Evolutionary conservation across 129 eudicot genomes (phyloP).

Genomic region (Calendula officinalis): DNA sequence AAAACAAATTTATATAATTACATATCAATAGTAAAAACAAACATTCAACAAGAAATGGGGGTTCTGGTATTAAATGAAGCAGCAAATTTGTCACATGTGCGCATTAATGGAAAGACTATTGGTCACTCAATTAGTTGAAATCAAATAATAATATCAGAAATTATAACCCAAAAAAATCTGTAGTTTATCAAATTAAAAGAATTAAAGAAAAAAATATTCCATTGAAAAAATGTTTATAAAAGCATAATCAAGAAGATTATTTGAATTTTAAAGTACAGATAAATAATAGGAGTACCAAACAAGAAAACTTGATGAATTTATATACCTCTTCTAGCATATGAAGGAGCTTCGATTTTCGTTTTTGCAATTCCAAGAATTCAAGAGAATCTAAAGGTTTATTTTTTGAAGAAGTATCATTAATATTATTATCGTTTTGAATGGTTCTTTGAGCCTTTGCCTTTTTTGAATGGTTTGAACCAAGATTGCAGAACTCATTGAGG

Average conservation of each 20-base stretch:
- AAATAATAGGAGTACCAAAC: background rate
- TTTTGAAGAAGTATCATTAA: conserved; percentile 37
- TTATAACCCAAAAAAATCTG: conserved; percentile 9
- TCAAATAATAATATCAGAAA: conserved; percentile 9
- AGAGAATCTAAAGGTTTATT: conserved; percentile 56
- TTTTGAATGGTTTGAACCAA: conserved; percentile 47
- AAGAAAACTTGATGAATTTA: background rate
- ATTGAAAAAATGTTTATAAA: background rate
- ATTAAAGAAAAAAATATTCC: background rate
- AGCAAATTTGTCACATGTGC: conserved; percentile 56
- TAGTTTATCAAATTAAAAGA: conserved; percentile 8
- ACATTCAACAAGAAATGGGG: conserved; percentile 28
- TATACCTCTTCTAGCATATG: conserved; percentile 95
- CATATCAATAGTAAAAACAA: conserved; percentile 1
- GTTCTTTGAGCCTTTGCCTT: conserved; percentile 43
- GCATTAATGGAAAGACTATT: conserved; percentile 60
- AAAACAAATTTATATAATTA: background rate
- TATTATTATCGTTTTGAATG: conserved; percentile 34
- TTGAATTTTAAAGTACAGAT: background rate
- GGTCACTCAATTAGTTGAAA: conserved; percentile 55
- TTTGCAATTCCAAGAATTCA: conserved; percentile 82
- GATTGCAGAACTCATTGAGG: conserved; percentile 78
- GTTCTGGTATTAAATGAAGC: conserved; percentile 42
- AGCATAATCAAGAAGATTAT: conserved; percentile 10
- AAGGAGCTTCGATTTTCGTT: conserved; percentile 79